phyloP scores from a whole-genome alignment of 1,139 yeast species.

The Blastobotrys ciferrii region DNA sequence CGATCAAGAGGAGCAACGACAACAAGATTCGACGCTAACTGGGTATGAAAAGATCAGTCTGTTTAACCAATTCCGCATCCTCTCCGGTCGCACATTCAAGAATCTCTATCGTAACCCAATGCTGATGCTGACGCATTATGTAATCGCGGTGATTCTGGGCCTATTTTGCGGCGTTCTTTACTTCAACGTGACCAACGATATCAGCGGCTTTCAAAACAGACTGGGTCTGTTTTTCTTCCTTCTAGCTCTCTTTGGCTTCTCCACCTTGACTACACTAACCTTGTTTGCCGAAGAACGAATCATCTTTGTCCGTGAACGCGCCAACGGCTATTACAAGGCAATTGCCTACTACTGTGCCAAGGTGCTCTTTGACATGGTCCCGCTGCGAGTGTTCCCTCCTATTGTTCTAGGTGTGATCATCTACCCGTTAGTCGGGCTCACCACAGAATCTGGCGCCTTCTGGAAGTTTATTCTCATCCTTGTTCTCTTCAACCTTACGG shows the following conservation, averaged over 20 bases:
- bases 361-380: slow-evolving; percentile 83
- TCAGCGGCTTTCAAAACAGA: slow-evolving; percentile 94
- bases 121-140: slow-evolving; percentile 76
- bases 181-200: slow-evolving; percentile 79
- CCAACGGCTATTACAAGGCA: slow-evolving; percentile 90
- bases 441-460: slow-evolving; percentile 77
- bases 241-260: slow-evolving; percentile 87
- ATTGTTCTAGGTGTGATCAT: slow-evolving; percentile 73
- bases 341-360: slow-evolving; percentile 81
- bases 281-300: slow-evolving; percentile 85
- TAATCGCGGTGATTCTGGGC: slow-evolving; percentile 73
- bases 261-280: slow-evolving; percentile 86
- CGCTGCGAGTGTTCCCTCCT: slow-evolving; percentile 89
- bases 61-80: slow-evolving; percentile 59
- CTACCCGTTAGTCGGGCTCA: slow-evolving; percentile 89
- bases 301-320: slow-evolving; percentile 86
- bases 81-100: slow-evolving; percentile 85
- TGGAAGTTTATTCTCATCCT: slow-evolving; percentile 65
- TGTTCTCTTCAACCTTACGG: slow-evolving; percentile 79
- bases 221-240: slow-evolving; percentile 88
- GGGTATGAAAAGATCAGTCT: slow-evolving; percentile 53
- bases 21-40: slow-evolving; percentile 6
- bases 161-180: slow-evolving; percentile 82
- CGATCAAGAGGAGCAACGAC: not conserved
- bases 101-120: slow-evolving; percentile 90